Evolutionary conservation across 257 asterid species (phyloP).

Genomic region (Solanum clarkiae): DNA sequence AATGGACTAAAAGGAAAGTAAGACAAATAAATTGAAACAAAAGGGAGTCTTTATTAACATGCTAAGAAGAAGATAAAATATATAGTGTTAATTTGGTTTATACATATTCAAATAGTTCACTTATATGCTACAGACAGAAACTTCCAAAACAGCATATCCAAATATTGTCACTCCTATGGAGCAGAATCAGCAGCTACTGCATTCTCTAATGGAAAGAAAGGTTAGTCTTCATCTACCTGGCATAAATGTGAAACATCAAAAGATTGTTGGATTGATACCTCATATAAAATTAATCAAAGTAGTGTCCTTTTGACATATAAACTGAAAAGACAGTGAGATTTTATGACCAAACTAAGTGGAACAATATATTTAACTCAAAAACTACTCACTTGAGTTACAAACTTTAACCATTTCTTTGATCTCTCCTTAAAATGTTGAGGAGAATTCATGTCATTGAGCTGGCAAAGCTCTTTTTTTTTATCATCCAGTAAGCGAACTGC

Average conservation of each 20-base stretch:
- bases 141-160: background rate
- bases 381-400: conserved; percentile 59
- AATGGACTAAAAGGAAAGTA: too few species aligned
- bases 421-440: conserved; percentile 67
- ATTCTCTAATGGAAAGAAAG: background rate
- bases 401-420: conserved; percentile 94
- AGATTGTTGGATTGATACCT: background rate
- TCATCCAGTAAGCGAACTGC: conserved; percentile 72
- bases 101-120: background rate
- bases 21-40: background rate
- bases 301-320: background rate
- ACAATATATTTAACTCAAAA: conserved; percentile 50
- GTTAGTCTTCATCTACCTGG: background rate
- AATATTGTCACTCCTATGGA: background rate
- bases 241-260: background rate
- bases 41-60: background rate
- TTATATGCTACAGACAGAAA: background rate
- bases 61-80: background rate
- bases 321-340: background rate
- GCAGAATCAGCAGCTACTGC: background rate
- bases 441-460: conserved; percentile 35
- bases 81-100: background rate
- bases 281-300: background rate
- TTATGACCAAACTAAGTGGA: background rate
- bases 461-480: conserved; percentile 38